Evolutionary conservation across 1,284 basidiomycete species (phyloP).

Genomic region (Mycosarcoma maydis): DNA sequence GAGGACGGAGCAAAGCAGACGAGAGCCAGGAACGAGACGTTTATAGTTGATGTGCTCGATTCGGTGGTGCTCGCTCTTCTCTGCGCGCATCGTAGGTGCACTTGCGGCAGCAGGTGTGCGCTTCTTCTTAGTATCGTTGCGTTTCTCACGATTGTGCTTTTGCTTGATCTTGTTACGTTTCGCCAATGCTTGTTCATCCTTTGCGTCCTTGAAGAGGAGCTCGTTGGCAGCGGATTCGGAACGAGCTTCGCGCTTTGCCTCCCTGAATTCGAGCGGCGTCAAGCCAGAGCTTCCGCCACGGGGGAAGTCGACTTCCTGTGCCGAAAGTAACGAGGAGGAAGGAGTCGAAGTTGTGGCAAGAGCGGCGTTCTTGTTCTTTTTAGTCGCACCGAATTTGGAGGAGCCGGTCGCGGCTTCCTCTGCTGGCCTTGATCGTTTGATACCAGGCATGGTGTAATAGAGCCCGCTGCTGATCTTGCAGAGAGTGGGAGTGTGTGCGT

Average conservation of each 20-base stretch:
- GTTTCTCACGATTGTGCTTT: conserved; percentile 53
- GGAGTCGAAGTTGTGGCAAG: conserved; percentile 11
- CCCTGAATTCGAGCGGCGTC: conserved; percentile 89
- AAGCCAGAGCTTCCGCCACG: conserved; percentile 80
- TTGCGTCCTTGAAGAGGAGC: conserved; percentile 71
- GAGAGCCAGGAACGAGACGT: conserved; percentile 85
- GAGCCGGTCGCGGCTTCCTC: conserved; percentile 34
- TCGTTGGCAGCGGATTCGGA: conserved; percentile 81
- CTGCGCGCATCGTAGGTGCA: conserved; percentile 4
- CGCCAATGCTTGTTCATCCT: conserved; percentile 26
- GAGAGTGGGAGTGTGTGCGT: not conserved
- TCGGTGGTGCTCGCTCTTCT: conserved; percentile 71
- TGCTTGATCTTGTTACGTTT: conserved; percentile 53
- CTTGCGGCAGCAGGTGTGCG: conserved; percentile 16
- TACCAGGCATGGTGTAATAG: conserved; percentile 40
- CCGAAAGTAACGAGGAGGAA: conserved; percentile 40
- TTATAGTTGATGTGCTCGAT: conserved; percentile 96
- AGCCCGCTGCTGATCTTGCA: conserved; percentile 2
- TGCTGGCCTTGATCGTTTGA: conserved; percentile 44
- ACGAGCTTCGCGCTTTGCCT: conserved; percentile 82
- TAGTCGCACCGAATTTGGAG: conserved; percentile 20
- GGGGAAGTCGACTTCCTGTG: conserved; percentile 81
- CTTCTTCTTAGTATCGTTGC: conserved; percentile 66
- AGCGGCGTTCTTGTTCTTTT: conserved; percentile 29
- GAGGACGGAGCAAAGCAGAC: conserved; percentile 84